Evolutionary conservation across 176 grass and related monocot genomes (phyloP), one percentile per base, ranked within the genome.

Genomic region (Metroxylon sagu): DNA sequence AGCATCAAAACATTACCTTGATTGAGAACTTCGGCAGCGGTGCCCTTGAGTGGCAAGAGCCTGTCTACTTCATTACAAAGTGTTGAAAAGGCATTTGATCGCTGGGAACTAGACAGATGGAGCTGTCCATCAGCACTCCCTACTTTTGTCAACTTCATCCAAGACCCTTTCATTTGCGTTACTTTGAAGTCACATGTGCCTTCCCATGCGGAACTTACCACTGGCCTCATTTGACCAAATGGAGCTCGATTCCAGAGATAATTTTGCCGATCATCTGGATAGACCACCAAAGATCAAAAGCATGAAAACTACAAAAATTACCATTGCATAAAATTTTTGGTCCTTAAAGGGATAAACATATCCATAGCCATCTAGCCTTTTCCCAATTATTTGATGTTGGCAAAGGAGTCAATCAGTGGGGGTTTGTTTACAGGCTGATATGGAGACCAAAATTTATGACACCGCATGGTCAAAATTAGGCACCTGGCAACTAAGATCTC

Each of bases 131-230:
- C 62, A 26, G 43, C 55, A 49, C 30, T 60, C 67, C 62, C 70
- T 19, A 35, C 54, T 74, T 79, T 83, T 72, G 75, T 77, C 56
- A 53, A 66, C 48, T 75, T 80, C 75, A 87, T 65, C 75, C 77
- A 67, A 29, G 68, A 51, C 23, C 43, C 56, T 29, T 60, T 51
- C 39, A 14, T 50, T 60, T 48, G 68, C 18, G 48, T 30, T 7
- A 71, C 16, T 60, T 71, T 71, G 48, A 71, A 71, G 56, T 23
- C 48, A 29, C 48, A 23, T 16, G 43, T 15, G 23, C 28, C 48
- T 12, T 71, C 48, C 55, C 35, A 60, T 28, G 25, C 17, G 6
- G 68, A 60, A 29, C 39, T 51, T 1, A 18, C 55, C 16, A 27
- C 58, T 14, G 17, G 50, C 56, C 14, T 71, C 23, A 50, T 43